Conservation (phyloP, 805 yeast species). For the Gaillardinia entomophila region DNA sequence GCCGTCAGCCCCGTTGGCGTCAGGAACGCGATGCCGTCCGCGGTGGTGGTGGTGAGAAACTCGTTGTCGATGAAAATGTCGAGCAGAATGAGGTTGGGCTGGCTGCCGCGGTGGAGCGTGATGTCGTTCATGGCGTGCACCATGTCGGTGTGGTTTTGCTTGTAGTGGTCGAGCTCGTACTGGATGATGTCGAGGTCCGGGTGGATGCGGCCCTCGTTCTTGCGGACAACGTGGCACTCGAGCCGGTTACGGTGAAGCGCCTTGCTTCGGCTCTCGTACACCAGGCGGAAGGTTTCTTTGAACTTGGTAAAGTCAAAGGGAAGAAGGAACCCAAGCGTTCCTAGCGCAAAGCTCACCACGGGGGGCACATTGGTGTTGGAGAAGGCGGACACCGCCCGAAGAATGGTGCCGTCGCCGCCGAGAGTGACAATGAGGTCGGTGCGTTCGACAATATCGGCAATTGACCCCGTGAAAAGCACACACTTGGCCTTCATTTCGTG, state of each 20-base stretch:
- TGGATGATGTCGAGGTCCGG: neutral
- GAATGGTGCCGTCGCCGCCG: constrained; percentile 96
- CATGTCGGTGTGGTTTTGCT: constrained; percentile 20
- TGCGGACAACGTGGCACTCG: constrained; percentile 61
- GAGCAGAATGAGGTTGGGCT: constrained; percentile 77
- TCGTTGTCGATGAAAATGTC: constrained; percentile 84
- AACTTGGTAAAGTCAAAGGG: constrained; percentile 77
- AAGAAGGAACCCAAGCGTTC: constrained; percentile 82
- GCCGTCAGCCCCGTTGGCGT: constrained; percentile 98
- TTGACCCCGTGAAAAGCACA: constrained; percentile 51
- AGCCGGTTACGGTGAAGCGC: constrained; percentile 74
- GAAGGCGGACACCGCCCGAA: constrained; percentile 77
- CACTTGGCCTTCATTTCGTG: constrained; percentile 9
- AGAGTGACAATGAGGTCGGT: constrained; percentile 79
- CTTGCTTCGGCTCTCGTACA: constrained; percentile 61
- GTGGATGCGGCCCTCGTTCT: constrained; percentile 6
- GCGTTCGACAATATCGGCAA: constrained; percentile 50
- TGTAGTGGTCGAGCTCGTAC: constrained; percentile 6
- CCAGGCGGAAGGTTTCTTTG: constrained; percentile 54
- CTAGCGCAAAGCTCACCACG: constrained; percentile 79
- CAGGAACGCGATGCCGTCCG: constrained; percentile 80
- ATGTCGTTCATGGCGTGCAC: constrained; percentile 91
- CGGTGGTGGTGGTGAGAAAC: constrained; percentile 82
- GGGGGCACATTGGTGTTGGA: constrained; percentile 78
- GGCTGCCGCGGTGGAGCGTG: constrained; percentile 79